Evolutionary conservation across 768 basidiomycete species (phyloP).

Genomic region (Trametes cinnabarina): DNA sequence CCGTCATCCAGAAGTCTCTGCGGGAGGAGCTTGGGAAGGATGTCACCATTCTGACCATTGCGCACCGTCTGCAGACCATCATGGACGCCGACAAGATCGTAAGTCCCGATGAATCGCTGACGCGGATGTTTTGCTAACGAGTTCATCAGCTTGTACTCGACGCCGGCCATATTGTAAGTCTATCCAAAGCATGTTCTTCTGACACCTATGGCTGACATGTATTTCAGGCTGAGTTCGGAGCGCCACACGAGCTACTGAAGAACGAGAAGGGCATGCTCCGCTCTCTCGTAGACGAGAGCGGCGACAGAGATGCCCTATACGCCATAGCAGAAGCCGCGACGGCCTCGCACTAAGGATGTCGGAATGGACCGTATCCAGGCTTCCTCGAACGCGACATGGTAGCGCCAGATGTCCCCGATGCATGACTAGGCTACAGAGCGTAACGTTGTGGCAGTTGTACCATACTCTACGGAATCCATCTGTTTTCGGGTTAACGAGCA

Average conservation of each 20-base stretch:
- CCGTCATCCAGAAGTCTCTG: slow-evolving; percentile 43
- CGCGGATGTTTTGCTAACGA: not conserved
- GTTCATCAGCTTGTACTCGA: slow-evolving; percentile 41
- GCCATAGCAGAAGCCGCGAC: slow-evolving; percentile 34
- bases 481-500: too few species aligned
- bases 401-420: not conserved
- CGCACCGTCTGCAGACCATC: slow-evolving; percentile 41
- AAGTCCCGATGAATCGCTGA: not conserved
- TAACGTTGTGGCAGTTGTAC: too few species aligned
- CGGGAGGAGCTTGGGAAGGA: slow-evolving; percentile 37
- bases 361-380: not conserved
- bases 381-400: not conserved
- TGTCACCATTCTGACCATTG: slow-evolving; percentile 47
- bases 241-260: slow-evolving; percentile 48
- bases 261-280: slow-evolving; percentile 52
- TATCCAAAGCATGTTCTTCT: not conserved
- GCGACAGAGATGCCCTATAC: slow-evolving; percentile 48
- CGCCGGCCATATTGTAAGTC: slow-evolving; percentile 39
- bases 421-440: not conserved
- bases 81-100: slow-evolving; percentile 62
- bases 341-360: not conserved
- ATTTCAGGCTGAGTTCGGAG: slow-evolving; percentile 50
- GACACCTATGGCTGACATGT: not conserved
- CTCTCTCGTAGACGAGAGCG: slow-evolving; percentile 56
- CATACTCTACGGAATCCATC: too few species aligned